Conservation (phyloP, 257 asterid species). For the Solanum dulcamara region DNA sequence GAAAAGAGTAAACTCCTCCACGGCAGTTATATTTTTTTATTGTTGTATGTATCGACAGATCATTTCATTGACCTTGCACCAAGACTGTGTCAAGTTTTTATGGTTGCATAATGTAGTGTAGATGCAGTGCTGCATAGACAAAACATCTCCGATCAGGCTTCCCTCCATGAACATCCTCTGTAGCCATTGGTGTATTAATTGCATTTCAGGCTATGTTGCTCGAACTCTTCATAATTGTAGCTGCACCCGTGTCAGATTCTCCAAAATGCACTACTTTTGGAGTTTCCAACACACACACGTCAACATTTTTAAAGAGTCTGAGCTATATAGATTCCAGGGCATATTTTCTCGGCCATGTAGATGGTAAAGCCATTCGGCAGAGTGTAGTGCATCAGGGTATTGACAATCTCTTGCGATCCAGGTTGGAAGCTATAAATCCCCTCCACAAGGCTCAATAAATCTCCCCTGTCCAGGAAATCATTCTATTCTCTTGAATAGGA, state of each 20-base stretch:
- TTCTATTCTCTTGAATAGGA: constrained; percentile 38
- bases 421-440: constrained; percentile 56
- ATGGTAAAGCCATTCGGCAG: constrained; percentile 76
- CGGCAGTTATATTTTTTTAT: background rate
- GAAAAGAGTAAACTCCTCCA: background rate
- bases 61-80: background rate
- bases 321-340: no score
- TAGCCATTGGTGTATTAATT: constrained; percentile 45
- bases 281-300: no score
- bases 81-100: background rate
- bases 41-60: background rate
- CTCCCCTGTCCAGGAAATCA: constrained; percentile 60
- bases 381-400: constrained; percentile 50
- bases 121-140: constrained; percentile 61
- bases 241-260: no score
- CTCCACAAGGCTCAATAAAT: constrained; percentile 64
- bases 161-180: constrained; percentile 80
- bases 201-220: no score
- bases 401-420: constrained; percentile 65
- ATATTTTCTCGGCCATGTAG: constrained; percentile 65
- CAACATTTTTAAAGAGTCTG: no score
- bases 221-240: no score
- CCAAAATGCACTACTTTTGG: no score
- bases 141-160: constrained; percentile 75
- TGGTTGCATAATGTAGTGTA: constrained; percentile 34